Percentiles rank a stretch among this genome's conserved stretches.
Evolutionary conservation across 1,284 basidiomycete genomes (phyloP).

Genomic region (Neolentinus lepideus): DNA sequence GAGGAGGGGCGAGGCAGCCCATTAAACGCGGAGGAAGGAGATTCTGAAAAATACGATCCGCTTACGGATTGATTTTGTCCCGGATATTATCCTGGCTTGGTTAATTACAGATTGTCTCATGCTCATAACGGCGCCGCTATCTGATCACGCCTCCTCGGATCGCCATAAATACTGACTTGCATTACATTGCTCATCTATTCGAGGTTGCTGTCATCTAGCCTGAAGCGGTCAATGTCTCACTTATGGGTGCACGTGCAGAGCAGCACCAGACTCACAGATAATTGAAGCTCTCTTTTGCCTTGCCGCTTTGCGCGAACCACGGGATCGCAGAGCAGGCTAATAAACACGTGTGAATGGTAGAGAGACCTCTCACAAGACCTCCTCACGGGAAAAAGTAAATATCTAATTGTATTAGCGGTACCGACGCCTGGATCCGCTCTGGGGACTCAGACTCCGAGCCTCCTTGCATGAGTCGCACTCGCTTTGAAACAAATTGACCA

Average conservation of each 20-base stretch:
- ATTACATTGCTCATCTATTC: too few relatives aligned
- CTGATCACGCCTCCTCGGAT: too few relatives aligned
- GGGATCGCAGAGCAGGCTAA: not conserved
- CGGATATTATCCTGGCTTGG: not conserved
- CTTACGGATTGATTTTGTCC: not conserved
- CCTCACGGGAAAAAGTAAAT: not conserved
- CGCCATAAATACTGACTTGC: too few relatives aligned
- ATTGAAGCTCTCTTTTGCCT: not conserved
- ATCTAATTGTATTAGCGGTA: constrained; percentile 5
- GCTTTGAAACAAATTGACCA: constrained; percentile 42
- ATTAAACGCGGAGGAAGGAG: constrained; percentile 65
- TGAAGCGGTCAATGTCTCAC: too few relatives aligned
- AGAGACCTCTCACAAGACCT: not conserved
- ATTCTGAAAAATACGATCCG: constrained; percentile 36
- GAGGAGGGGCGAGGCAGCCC: constrained; percentile 59
- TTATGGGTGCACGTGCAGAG: too few relatives aligned
- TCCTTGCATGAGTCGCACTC: constrained; percentile 39
- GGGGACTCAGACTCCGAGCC: constrained; percentile 17
- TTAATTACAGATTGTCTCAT: not conserved
- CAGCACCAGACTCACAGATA: too few relatives aligned
- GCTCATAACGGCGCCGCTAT: too few relatives aligned
- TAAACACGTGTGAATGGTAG: not conserved
- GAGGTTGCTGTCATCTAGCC: too few relatives aligned
- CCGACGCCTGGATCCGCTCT: not conserved
- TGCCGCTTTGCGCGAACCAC: too few relatives aligned